phyloP scores from a whole-genome alignment of 768 basidiomycete genomes.

The Amanita inopinata region DNA sequence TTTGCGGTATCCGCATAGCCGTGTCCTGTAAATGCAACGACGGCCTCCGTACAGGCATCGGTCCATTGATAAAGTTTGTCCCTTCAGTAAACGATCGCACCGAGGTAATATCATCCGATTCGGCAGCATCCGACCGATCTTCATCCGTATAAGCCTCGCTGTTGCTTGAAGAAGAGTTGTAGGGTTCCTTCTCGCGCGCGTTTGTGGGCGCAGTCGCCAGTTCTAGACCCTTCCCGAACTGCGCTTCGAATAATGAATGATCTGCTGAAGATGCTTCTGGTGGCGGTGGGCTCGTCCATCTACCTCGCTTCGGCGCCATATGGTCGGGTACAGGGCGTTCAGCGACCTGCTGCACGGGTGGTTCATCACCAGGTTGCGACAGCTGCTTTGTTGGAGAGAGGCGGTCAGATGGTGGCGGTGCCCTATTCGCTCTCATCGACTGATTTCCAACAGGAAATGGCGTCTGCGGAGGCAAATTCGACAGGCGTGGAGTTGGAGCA shows the following conservation, averaged over 20 bases:
- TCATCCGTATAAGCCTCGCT: constrained; percentile 64
- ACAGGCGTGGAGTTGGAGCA: constrained; percentile 37
- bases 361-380: constrained; percentile 31
- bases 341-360: constrained; percentile 18
- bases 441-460: constrained; percentile 61
- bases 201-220: constrained; percentile 58
- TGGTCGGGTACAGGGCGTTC: constrained; percentile 50
- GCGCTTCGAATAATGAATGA: constrained; percentile 56
- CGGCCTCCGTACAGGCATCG: constrained; percentile 31
- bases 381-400: constrained; percentile 47
- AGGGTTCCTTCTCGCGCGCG: constrained; percentile 43
- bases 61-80: constrained; percentile 16
- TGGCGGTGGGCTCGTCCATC: constrained; percentile 83
- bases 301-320: constrained; percentile 72
- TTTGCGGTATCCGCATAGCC: constrained; percentile 19
- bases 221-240: constrained; percentile 55
- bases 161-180: constrained; percentile 47
- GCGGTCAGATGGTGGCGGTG: constrained; percentile 30
- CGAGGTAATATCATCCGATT: constrained; percentile 63
- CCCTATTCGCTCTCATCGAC: constrained; percentile 40
- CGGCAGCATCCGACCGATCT: constrained; percentile 51
- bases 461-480: constrained; percentile 54
- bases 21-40: constrained; percentile 36
- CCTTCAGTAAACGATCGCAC: constrained; percentile 57
- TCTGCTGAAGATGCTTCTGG: constrained; percentile 62